These are phyloP conservation scores for Fusarium nisikadoi DNA, from an alignment of 2,329 filamentous ascomycete species.

Conservation along the genomic window DNA sequence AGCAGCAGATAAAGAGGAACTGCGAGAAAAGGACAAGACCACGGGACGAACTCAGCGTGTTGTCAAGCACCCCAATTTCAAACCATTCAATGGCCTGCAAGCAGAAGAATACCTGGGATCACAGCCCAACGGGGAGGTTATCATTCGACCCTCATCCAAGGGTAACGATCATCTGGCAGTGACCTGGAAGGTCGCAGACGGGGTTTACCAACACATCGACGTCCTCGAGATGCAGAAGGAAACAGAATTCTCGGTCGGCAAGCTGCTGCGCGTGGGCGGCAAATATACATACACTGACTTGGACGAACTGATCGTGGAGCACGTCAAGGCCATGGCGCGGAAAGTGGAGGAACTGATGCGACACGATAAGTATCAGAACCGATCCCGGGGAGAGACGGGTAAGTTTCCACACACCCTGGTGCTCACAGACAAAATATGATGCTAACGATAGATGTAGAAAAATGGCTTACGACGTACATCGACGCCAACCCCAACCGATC, in stretches of 20 bases:
- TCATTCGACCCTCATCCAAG: constrained; percentile 95
- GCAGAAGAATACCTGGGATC: constrained; percentile 93
- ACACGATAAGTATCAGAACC: constrained; percentile 91
- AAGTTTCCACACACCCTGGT: constrained; percentile 55
- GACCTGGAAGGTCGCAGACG: constrained; percentile 97
- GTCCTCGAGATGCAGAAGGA: constrained; percentile 97
- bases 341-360: constrained; percentile 97
- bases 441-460: constrained; percentile 66
- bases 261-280: constrained; percentile 83
- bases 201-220: constrained; percentile 97
- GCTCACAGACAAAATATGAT: constrained; percentile 1
- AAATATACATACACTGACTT: constrained; percentile 95
- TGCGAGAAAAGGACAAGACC: constrained; percentile 86
- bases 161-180: constrained; percentile 94
- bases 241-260: constrained; percentile 93
- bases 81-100: constrained; percentile 89
- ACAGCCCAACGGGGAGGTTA: constrained; percentile 86
- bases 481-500: constrained; percentile 94
- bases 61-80: constrained; percentile 97
- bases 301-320: constrained; percentile 95
- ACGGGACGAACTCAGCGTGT: constrained; percentile 91
- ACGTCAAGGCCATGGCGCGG: constrained; percentile 96
- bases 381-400: constrained; percentile 85
- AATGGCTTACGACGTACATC: constrained; percentile 96
- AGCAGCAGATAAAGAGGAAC: constrained; percentile 80